These are phyloP conservation scores for Antitrichia curtipendula DNA, from an alignment of 225 moss, liverwort and hornwort genomes.

Conservation along the genomic window DNA sequence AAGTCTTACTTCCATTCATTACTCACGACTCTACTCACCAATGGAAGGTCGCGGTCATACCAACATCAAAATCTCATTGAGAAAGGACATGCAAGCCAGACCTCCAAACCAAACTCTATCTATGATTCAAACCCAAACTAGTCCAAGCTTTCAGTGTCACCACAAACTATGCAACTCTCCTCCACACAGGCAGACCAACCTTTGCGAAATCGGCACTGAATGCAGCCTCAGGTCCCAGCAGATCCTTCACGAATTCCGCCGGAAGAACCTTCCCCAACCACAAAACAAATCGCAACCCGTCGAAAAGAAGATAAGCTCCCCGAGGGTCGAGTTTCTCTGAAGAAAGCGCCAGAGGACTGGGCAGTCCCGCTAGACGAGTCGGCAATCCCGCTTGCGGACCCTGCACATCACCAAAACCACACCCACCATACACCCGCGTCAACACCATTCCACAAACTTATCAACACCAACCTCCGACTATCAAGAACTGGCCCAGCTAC, in stretches of 20 bases:
- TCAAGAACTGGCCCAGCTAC: background rate
- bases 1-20: background rate
- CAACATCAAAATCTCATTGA: background rate
- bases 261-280: slow-evolving; percentile 87
- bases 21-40: background rate
- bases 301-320: slow-evolving; percentile 63
- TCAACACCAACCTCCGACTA: background rate
- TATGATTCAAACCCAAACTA: background rate
- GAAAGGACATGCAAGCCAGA: background rate
- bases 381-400: slow-evolving; percentile 25
- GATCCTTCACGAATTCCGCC: slow-evolving; percentile 53
- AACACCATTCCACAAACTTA: background rate
- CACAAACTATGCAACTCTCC: background rate
- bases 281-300: slow-evolving; percentile 72
- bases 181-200: slow-evolving; percentile 17
- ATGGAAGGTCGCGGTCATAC: background rate
- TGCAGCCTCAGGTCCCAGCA: slow-evolving; percentile 68
- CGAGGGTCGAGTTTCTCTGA: slow-evolving; percentile 76
- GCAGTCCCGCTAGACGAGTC: slow-evolving; percentile 30
- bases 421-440: background rate
- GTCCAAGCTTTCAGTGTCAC: background rate
- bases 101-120: background rate
- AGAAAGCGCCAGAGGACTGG: slow-evolving; percentile 31
- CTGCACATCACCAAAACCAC: slow-evolving; percentile 21
- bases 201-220: slow-evolving; percentile 48